Conservation (phyloP, 495 filamentous ascomycete genomes). For the Ascobolus immersus region DNA sequence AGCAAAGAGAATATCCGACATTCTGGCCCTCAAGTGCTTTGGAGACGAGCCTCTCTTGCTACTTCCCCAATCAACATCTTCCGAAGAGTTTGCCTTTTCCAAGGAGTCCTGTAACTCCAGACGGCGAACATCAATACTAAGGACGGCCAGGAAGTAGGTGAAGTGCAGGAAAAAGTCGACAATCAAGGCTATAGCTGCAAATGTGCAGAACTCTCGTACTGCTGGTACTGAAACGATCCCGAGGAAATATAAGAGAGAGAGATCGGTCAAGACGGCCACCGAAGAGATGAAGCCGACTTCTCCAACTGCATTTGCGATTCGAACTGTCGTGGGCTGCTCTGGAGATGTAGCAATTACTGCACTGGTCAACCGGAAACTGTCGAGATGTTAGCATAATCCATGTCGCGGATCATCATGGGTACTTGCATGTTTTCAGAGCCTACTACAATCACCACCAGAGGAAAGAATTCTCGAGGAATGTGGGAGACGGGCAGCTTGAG, state of each 20-base stretch:
- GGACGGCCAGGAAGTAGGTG: constrained; percentile 46
- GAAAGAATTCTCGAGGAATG: constrained; percentile 33
- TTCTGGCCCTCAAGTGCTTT: neutral
- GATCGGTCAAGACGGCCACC: constrained; percentile 32
- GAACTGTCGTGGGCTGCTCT: constrained; percentile 28
- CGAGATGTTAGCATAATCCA: neutral
- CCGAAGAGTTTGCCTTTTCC: constrained; percentile 17
- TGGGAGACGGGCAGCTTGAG: constrained; percentile 34
- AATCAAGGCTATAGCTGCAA: constrained; percentile 38
- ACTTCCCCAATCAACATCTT: neutral
- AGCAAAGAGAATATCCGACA: constrained; percentile 2
- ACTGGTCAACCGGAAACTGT: constrained; percentile 36
- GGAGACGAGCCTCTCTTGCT: neutral
- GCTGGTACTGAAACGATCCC: constrained; percentile 32
- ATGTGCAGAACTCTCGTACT: constrained; percentile 41
- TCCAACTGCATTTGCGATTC: constrained; percentile 41
- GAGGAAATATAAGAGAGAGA: constrained; percentile 29
- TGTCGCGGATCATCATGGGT: neutral
- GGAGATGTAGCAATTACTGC: constrained; percentile 38
- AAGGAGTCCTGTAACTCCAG: constrained; percentile 35
- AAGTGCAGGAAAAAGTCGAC: constrained; percentile 46
- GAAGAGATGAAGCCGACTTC: constrained; percentile 39
- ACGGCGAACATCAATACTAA: constrained; percentile 47
- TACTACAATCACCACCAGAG: constrained; percentile 41
- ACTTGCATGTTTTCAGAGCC: constrained; percentile 40